Evolutionary conservation across 495 filamentous ascomycete species (phyloP), one percentile per base, ranked within the genome.

Genomic region (Ramalina intermedia): DNA sequence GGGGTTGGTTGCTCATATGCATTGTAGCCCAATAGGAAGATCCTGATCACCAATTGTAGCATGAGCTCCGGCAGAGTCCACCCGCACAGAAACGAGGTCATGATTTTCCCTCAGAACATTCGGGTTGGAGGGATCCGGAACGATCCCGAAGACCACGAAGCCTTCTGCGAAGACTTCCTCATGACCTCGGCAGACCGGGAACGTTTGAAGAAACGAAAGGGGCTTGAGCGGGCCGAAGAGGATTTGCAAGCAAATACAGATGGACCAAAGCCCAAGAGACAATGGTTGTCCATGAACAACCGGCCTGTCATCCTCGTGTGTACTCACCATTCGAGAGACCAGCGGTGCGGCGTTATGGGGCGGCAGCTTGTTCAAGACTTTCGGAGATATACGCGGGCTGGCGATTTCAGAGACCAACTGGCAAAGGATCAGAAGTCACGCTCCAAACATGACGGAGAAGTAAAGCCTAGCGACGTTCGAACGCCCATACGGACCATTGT

Each of bases 331-430:
- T 75, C 79, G 11, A 70, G 90, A 9, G 90, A 96, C 59, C 61
- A 62, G 60, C 74, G 90, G 40, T 96, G 90, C 53, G 90, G 90
- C 0, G 60, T 84, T 11, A 71, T 88, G 54, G 89, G 85, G 0
- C 87, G 86, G 1, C 56, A 84, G 6, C 65, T 96, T 18, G 65
- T 74, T 43, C 61, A 55, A 1, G 79, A 90, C 57, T 95, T 96
- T 51, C 69, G 74, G 58, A 58, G 56, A 0, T 65, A 72, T 2
- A 53, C 84, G 11, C 49, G 8, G 2, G 18, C 18, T 11, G 5
- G 8, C 17, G 20, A 12, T 27, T 21, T 17, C 21, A 8, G 6
- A 18, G 9, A 33, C 12, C 29, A 33, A 13, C 3, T 33, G 29
- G 29, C 29, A 13, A 33, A 11, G 29, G 29, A 33, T 33, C 29